Evolutionary conservation across 2,329 filamentous ascomycete genomes (phyloP).

Genomic region (Aspergillus jensenii): DNA sequence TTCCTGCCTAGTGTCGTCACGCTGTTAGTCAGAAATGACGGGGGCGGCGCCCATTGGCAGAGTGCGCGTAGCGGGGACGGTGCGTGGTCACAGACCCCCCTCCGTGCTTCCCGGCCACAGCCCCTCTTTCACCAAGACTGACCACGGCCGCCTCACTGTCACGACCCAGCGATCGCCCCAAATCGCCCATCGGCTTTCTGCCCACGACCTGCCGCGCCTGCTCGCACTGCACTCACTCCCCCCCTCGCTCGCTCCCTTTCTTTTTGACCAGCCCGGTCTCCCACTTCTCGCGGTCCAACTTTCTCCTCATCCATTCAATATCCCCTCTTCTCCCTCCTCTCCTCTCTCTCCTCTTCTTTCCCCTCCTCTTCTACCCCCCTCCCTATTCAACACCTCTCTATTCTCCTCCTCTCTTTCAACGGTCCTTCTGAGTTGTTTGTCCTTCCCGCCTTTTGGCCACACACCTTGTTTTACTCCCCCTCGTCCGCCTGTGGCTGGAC

Average conservation of each 20-base stretch:
- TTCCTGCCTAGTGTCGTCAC: constrained; percentile 11
- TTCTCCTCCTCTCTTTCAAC: constrained; percentile 16
- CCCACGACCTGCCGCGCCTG: constrained; percentile 22
- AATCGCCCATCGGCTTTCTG: constrained; percentile 20
- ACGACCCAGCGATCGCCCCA: constrained; percentile 24
- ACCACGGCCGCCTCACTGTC: constrained; percentile 26
- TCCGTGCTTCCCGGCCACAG: constrained; percentile 21
- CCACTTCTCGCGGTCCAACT: constrained; percentile 15
- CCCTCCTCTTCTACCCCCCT: constrained; percentile 18
- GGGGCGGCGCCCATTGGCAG: constrained; percentile 5
- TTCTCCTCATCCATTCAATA: constrained; percentile 23
- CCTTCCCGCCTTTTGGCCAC: constrained; percentile 22
- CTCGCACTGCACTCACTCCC: constrained; percentile 15
- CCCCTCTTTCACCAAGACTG: constrained; percentile 22
- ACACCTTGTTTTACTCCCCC: constrained; percentile 13
- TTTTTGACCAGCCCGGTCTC: constrained; percentile 20
- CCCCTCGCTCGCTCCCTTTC: constrained; percentile 20
- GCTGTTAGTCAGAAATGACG: constrained; percentile 20
- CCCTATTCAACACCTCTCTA: constrained; percentile 22
- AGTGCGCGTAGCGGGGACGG: constrained; percentile 15
- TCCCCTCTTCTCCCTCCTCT: constrained; percentile 13
- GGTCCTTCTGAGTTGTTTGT: constrained; percentile 23
- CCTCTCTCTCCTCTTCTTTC: constrained; percentile 17
- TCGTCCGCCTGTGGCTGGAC: constrained; percentile 44
- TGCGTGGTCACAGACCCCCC: constrained; percentile 22